Conservation (phyloP, 768 basidiomycete species). For the Auricularia heimuer region DNA sequence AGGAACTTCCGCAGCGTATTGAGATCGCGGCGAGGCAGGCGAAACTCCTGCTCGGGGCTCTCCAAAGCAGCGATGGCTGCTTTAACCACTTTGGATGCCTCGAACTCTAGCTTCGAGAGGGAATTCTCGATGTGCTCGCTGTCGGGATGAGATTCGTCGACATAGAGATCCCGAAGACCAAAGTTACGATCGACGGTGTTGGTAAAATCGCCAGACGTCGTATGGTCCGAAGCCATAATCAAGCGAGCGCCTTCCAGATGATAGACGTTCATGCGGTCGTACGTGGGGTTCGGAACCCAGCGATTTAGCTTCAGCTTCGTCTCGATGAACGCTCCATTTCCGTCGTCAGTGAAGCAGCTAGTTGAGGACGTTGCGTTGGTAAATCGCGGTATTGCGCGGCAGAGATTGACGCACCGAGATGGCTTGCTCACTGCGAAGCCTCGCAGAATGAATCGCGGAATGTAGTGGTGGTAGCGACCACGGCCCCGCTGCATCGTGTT, state of each 20-base stretch:
- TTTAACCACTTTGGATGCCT: slow-evolving; percentile 2
- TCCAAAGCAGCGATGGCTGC: neutral
- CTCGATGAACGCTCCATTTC: neutral
- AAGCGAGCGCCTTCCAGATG: neutral
- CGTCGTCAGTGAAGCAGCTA: neutral
- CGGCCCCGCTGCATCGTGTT: neutral
- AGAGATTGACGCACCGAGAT: neutral
- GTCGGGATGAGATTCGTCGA: neutral
- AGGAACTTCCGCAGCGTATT: slow-evolving; percentile 8
- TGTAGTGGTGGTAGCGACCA: slow-evolving; percentile 4
- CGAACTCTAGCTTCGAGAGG: slow-evolving; percentile 6
- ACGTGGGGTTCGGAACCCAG: neutral
- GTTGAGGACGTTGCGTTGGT: neutral
- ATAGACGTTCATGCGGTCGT: slow-evolving; percentile 5
- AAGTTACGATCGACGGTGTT: slow-evolving; percentile 3
- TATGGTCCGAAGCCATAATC: neutral
- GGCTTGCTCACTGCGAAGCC: neutral
- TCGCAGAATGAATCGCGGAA: slow-evolving; percentile 7
- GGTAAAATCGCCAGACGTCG: neutral
- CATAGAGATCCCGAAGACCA: slow-evolving; percentile 4
- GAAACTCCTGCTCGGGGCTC: neutral
- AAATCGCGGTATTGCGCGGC: neutral
- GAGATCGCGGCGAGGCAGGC: neutral
- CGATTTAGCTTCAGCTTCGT: neutral
- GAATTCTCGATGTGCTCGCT: slow-evolving; percentile 5